Percentiles rank a stretch among this genome's conserved stretches.
phyloP scores from a whole-genome alignment of 495 filamentous ascomycete species.

The Durotheca rogersii region DNA sequence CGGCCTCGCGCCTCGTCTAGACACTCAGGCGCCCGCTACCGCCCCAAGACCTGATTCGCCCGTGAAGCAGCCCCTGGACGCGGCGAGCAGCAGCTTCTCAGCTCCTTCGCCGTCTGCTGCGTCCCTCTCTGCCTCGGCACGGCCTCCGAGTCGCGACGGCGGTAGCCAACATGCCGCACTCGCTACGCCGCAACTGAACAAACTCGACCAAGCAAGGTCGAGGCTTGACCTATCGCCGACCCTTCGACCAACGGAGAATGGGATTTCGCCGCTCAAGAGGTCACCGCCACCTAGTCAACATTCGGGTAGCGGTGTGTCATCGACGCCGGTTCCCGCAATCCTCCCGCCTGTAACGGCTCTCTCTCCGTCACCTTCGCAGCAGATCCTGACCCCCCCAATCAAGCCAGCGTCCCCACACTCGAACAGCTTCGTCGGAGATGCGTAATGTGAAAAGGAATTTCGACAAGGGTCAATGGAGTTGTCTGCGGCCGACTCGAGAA shows the following conservation, averaged over 20 bases:
- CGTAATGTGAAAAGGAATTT: constrained; percentile 1
- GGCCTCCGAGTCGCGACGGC: constrained; percentile 19
- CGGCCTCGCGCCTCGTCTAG: constrained; percentile 26
- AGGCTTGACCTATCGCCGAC: constrained; percentile 36
- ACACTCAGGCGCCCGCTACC: constrained; percentile 17
- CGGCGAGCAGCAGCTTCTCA: constrained; percentile 23
- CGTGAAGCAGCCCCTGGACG: constrained; percentile 29
- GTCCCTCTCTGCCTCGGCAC: constrained; percentile 14
- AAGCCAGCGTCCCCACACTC: constrained; percentile 36
- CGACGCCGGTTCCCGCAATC: constrained; percentile 41
- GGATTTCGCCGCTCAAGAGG: constrained; percentile 77
- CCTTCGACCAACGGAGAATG: constrained; percentile 59
- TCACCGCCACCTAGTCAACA: constrained; percentile 46
- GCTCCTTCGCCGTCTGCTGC: constrained; percentile 23
- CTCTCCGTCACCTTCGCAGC: constrained; percentile 52
- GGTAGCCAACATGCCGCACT: constrained; percentile 15
- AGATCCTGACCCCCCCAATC: constrained; percentile 52
- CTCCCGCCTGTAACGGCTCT: constrained; percentile 54
- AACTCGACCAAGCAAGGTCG: constrained; percentile 13
- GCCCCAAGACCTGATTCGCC: constrained; percentile 26
- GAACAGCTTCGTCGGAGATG: constrained; percentile 9
- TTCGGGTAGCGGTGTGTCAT: constrained; percentile 20
- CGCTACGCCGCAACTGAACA: constrained; percentile 34
- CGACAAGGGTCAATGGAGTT: background rate
- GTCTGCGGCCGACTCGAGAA: no score